These are phyloP conservation scores for Trypanosoma lewisi DNA, from an alignment of 208 protist species.

Conservation along the genomic window DNA sequence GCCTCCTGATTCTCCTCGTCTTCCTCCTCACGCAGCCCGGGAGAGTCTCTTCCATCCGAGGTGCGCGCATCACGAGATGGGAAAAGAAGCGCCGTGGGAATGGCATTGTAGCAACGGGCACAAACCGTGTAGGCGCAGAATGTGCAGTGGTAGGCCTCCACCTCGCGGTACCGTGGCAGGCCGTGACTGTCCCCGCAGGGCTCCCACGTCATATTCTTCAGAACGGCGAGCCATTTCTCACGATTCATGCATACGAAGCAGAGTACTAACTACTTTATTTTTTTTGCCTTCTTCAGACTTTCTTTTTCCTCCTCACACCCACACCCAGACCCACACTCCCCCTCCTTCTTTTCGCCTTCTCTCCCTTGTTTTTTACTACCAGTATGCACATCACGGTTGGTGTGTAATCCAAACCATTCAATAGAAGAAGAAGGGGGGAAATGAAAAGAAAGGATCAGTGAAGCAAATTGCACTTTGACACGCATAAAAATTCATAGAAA, in stretches of 20 bases:
- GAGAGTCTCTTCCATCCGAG: not conserved
- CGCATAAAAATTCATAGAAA: too few relatives aligned
- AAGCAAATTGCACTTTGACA: too few relatives aligned
- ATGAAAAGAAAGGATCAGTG: too few relatives aligned
- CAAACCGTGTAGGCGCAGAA: conserved; percentile 87
- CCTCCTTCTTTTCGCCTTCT: too few relatives aligned
- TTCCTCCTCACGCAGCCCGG: not conserved
- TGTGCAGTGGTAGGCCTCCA: conserved; percentile 64
- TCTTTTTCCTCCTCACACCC: not conserved
- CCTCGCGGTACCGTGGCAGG: conserved; percentile 57
- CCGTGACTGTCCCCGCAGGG: conserved; percentile 46
- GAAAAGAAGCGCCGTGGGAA: conserved; percentile 29
- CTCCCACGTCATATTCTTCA: conserved; percentile 25
- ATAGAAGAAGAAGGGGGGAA: too few relatives aligned
- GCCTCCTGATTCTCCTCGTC: not conserved
- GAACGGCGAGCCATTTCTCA: conserved; percentile 18
- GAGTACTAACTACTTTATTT: not conserved
- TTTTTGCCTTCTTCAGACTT: not conserved
- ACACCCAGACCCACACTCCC: too few relatives aligned
- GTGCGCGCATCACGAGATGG: conserved; percentile 4
- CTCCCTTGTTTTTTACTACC: not conserved
- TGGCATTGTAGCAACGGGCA: conserved; percentile 37
- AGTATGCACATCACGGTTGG: not conserved
- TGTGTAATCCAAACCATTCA: too few relatives aligned
- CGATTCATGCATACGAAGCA: conserved; percentile 15